These are phyloP conservation scores for Echinosophora koreensis DNA, from an alignment of 306 rosid genomes.

Conservation along the genomic window DNA sequence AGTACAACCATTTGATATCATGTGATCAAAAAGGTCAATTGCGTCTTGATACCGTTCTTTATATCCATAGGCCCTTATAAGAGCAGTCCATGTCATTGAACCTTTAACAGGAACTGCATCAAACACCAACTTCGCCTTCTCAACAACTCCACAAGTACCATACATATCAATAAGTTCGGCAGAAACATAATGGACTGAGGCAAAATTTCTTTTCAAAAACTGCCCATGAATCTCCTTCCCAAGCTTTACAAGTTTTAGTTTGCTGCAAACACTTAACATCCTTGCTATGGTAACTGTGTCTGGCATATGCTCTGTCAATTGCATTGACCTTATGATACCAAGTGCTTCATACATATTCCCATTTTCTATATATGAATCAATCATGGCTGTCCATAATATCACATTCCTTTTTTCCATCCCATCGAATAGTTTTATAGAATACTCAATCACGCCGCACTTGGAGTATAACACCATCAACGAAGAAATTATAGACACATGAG, in stretches of 20 bases:
- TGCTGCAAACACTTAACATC: constrained; percentile 60
- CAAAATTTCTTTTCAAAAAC: constrained; percentile 64
- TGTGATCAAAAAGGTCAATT: constrained; percentile 60
- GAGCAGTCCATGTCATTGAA: constrained; percentile 83
- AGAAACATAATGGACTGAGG: constrained; percentile 63
- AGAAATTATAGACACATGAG: constrained; percentile 66
- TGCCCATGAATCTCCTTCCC: constrained; percentile 88
- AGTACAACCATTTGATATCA: constrained; percentile 57
- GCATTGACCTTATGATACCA: constrained; percentile 68
- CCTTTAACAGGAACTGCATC: constrained; percentile 67
- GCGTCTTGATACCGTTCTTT: constrained; percentile 62
- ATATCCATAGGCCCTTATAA: constrained; percentile 67
- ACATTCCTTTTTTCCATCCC: constrained; percentile 66
- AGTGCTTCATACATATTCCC: constrained; percentile 54
- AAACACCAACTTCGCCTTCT: constrained; percentile 63
- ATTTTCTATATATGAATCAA: constrained; percentile 66
- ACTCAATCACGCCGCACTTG: constrained; percentile 66
- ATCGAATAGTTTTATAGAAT: constrained; percentile 60
- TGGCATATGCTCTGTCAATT: constrained; percentile 67
- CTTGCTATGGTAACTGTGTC: constrained; percentile 71
- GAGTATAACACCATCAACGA: constrained; percentile 83
- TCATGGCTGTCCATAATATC: constrained; percentile 81
- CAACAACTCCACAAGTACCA: constrained; percentile 62
- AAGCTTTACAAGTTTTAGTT: constrained; percentile 60
- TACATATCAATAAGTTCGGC: constrained; percentile 71